phyloP scores from a whole-genome alignment of 2,329 filamentous ascomycete species.

The Colletotrichum sp. region DNA sequence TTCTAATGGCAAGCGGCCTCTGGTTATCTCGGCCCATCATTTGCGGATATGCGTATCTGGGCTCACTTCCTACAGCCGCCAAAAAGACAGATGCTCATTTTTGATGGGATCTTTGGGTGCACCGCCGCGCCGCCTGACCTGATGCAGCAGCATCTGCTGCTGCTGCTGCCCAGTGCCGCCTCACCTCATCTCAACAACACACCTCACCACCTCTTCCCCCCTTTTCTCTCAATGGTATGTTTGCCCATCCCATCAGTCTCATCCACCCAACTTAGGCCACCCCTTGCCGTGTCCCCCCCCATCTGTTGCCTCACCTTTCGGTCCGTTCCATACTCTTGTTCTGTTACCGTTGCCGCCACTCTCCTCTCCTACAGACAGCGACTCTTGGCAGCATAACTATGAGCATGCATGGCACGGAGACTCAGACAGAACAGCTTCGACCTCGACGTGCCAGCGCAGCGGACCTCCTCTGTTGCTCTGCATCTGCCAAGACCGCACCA shows the following conservation, averaged over 20 bases:
- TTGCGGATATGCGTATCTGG: not conserved
- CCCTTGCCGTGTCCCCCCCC: not conserved
- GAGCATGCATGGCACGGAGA: slow-evolving; percentile 1
- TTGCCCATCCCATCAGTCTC: not conserved
- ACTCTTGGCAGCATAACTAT: not conserved
- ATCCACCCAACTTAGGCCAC: not conserved
- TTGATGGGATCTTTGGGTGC: not conserved
- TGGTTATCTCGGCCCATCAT: not conserved
- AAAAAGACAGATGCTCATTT: not conserved
- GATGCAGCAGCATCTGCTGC: not conserved
- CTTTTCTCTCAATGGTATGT: not conserved
- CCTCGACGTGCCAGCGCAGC: slow-evolving; percentile 13
- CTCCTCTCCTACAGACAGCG: not conserved
- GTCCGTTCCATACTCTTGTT: not conserved
- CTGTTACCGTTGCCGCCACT: not conserved
- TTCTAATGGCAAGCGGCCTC: not conserved
- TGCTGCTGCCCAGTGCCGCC: not conserved
- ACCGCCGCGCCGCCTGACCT: not conserved
- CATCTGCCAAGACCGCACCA: slow-evolving; percentile 16
- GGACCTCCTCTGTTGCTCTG: slow-evolving; percentile 13
- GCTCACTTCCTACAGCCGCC: not conserved
- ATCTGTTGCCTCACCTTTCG: not conserved
- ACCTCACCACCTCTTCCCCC: not conserved
- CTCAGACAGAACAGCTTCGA: not conserved
- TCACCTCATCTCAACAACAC: not conserved